Evolutionary conservation across 2,329 filamentous ascomycete species (phyloP).

Genomic region (Nigrospora oryzae): DNA sequence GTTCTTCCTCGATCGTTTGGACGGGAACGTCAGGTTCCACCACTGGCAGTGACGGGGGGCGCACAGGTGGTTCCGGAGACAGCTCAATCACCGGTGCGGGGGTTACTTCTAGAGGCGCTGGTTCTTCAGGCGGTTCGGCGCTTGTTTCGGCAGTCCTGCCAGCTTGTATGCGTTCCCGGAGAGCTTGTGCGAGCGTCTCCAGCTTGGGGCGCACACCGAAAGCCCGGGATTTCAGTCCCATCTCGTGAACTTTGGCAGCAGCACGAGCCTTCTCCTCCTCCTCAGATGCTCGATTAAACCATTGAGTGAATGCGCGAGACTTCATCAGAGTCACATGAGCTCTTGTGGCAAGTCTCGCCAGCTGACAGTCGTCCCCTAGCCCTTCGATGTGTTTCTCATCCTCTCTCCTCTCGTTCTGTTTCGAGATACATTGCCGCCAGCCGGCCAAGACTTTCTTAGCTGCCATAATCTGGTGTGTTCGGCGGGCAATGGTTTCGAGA

Average conservation of each 20-base stretch:
- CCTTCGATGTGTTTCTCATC: background rate
- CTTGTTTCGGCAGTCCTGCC: too few species aligned
- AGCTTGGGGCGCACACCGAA: constrained; percentile 11
- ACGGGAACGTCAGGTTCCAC: too few species aligned
- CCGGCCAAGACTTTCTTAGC: constrained; percentile 12
- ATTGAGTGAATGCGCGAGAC: constrained; percentile 18
- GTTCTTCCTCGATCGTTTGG: background rate
- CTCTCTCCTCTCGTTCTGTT: too few species aligned
- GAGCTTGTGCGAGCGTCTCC: background rate
- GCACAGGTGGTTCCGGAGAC: too few species aligned
- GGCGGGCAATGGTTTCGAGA: constrained; percentile 17
- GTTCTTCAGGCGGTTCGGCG: too few species aligned
- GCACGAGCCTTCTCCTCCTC: constrained; percentile 16
- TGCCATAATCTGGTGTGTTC: constrained; percentile 16
- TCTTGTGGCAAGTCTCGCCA: constrained; percentile 17
- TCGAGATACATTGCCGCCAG: constrained; percentile 12
- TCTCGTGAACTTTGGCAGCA: constrained; percentile 18
- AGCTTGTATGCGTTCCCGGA: background rate
- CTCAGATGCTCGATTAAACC: constrained; percentile 20
- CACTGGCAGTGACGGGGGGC: too few species aligned
- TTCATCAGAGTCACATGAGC: constrained; percentile 17
- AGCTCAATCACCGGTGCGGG: too few species aligned
- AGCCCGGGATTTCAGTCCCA: constrained; percentile 18
- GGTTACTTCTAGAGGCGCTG: too few species aligned
- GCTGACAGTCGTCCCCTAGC: background rate